A percentile compares a stretch with the other conserved stretches of the same genome.
phyloP scores from a whole-genome alignment of 1,284 basidiomycete genomes.

The Puccinia novopanici region DNA sequence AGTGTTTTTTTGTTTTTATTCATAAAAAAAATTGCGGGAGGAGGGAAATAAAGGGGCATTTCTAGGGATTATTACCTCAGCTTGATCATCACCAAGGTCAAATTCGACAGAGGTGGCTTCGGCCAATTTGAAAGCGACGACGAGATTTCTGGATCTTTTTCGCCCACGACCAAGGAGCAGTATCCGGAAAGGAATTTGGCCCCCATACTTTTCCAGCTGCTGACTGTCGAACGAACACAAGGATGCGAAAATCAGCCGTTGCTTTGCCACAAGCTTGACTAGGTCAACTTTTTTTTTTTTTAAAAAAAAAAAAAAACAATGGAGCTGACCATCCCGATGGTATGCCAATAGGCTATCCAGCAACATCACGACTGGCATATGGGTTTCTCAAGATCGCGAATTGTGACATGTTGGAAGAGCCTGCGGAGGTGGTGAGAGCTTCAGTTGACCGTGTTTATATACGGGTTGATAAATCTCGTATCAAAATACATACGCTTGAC shows the following conservation, averaged over 20 bases:
- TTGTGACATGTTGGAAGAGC: constrained; percentile 75
- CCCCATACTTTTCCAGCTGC: constrained; percentile 66
- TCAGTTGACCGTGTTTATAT: not conserved
- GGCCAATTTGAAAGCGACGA: too few relatives aligned
- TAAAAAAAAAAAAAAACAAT: not conserved
- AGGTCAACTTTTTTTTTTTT: too few relatives aligned
- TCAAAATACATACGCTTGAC: constrained; percentile 22
- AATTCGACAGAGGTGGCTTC: constrained; percentile 93
- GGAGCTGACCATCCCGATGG: constrained; percentile 68
- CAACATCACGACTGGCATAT: constrained; percentile 76
- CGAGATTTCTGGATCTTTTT: constrained; percentile 96
- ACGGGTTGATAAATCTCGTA: not conserved
- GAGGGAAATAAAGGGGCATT: too few relatives aligned
- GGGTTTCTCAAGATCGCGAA: constrained; percentile 78
- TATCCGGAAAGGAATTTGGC: constrained; percentile 75
- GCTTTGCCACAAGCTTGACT: too few relatives aligned
- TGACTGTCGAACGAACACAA: too few relatives aligned
- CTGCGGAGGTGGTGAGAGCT: constrained; percentile 61
- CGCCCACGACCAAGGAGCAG: constrained; percentile 78
- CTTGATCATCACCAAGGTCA: constrained; percentile 68
- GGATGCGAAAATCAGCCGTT: too few relatives aligned
- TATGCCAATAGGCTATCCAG: constrained; percentile 76
- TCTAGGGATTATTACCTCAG: constrained; percentile 34
- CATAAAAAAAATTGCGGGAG: not conserved
- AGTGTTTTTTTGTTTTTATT: not conserved